Evolutionary conservation across 768 basidiomycete species (phyloP), one percentile per base, ranked within the genome.

Genomic region (Termitomyces sp.): DNA sequence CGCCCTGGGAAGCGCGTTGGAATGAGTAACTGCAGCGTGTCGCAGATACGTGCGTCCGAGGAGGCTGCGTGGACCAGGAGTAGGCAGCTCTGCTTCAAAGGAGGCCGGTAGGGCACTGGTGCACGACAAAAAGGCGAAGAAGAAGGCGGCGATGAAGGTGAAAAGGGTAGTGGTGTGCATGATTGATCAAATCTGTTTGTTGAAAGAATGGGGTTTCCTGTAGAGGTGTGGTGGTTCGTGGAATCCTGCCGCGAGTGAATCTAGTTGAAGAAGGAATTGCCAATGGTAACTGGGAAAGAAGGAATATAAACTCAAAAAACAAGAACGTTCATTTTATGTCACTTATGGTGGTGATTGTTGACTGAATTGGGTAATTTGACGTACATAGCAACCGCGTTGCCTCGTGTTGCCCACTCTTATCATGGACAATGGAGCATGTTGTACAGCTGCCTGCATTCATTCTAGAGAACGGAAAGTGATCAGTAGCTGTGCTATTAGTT

Each of bases 71-170:
- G 56, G 64, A 46, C 12, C 58, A 22, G 57, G 22, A 27, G 31
- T 38, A 12, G 40, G 22, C 5, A 33, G 40, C 35, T 1, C 41
- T 15, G 40, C 7, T 25, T 54, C 50, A 9, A 52, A 12, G 18
- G 39, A 42, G 70, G 10, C 62, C 65, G 78, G 40, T 60, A 67
- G 46, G 69, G 78, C 58, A 65, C 58, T 45, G 67, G 72, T 41
- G 72, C 72, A 31, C 57, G 69, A 20, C 70, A 76, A 32, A 67
- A 73, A 31, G 66, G 66, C 23, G 64, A 66, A 59, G 67, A 77
- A 40, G 72, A 78, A 16, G 68, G 70, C 47, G 67, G 68, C 23
- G 52, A 64, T 35, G 52, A 55, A n/a, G 52, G 57, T 56, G 25
- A 62, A 51, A 44, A 63, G 46, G 42, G 76, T 74, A 27, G 67